These are phyloP conservation scores for Cruciata laevipes DNA, from an alignment of 257 asterid genomes.

Conservation along the genomic window DNA sequence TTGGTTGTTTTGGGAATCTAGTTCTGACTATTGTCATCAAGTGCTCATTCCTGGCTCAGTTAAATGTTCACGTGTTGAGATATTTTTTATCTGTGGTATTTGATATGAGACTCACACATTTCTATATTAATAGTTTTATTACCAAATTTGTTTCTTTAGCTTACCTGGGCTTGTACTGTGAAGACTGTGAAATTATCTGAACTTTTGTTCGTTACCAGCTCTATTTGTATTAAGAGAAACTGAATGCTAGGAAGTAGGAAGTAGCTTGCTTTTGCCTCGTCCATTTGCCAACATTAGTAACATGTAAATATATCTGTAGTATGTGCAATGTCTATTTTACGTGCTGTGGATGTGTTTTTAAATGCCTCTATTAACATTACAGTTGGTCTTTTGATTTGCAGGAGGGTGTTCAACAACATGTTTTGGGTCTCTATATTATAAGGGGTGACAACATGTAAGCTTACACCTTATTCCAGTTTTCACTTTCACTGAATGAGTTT, in stretches of 20 bases:
- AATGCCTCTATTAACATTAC: background rate
- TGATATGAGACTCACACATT: background rate
- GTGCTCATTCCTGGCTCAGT: no score
- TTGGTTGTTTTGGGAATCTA: background rate
- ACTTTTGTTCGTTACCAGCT: background rate
- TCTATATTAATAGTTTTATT: background rate
- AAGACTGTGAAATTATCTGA: background rate
- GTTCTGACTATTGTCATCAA: background rate
- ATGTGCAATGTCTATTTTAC: background rate
- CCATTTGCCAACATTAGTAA: background rate
- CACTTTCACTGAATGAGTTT: background rate
- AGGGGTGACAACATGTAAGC: constrained; percentile 95
- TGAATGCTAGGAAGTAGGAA: background rate
- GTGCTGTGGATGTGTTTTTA: background rate
- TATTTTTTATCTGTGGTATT: background rate
- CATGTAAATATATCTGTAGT: background rate
- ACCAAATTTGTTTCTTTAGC: background rate
- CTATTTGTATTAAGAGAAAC: background rate
- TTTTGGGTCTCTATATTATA: constrained; percentile 92
- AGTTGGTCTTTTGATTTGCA: constrained; percentile 24
- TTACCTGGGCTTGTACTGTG: background rate
- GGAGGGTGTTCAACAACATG: constrained; percentile 99
- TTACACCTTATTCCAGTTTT: background rate
- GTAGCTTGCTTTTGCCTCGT: background rate
- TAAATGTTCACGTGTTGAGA: background rate